Conservation (phyloP, 768 basidiomycete genomes). For the Hebeloma cylindrosporum region DNA sequence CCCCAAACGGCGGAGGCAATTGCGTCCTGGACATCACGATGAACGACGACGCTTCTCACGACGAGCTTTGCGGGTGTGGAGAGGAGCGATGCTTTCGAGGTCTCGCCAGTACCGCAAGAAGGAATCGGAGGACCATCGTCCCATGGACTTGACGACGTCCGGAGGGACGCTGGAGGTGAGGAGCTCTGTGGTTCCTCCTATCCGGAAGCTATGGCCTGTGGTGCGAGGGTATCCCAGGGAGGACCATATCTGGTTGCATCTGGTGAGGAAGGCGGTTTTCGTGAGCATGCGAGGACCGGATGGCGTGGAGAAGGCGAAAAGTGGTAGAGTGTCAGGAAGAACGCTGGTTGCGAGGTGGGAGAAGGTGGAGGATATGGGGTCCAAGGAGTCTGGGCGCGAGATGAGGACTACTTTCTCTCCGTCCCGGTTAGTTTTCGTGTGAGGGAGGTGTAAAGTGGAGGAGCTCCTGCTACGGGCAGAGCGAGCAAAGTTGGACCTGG, state of each 20-base stretch:
- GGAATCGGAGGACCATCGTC: slow-evolving; percentile 34
- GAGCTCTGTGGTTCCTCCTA: slow-evolving; percentile 36
- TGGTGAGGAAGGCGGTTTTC: slow-evolving; percentile 14
- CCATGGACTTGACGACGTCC: slow-evolving; percentile 30
- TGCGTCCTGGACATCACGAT: not conserved
- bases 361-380: slow-evolving; percentile 18
- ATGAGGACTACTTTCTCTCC: slow-evolving; percentile 23
- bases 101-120: slow-evolving; percentile 35
- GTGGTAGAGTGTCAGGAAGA: slow-evolving; percentile 4
- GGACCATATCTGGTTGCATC: slow-evolving; percentile 29
- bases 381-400: slow-evolving; percentile 8
- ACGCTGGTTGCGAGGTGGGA: slow-evolving; percentile 18
- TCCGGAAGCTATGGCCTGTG: slow-evolving; percentile 34
- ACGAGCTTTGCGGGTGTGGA: slow-evolving; percentile 5
- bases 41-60: not conserved
- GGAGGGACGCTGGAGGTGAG: slow-evolving; percentile 30
- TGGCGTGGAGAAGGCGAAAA: slow-evolving; percentile 15
- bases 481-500: slow-evolving; percentile 1
- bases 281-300: slow-evolving; percentile 13
- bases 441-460: slow-evolving; percentile 23
- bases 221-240: slow-evolving; percentile 11
- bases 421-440: slow-evolving; percentile 21
- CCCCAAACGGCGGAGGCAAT: not conserved
- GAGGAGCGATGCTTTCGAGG: slow-evolving; percentile 20
- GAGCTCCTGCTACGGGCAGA: slow-evolving; percentile 9